Base-by-base conservation (phyloP, 768 basidiomycete species). In the Phylloporus sp. region DNA sequence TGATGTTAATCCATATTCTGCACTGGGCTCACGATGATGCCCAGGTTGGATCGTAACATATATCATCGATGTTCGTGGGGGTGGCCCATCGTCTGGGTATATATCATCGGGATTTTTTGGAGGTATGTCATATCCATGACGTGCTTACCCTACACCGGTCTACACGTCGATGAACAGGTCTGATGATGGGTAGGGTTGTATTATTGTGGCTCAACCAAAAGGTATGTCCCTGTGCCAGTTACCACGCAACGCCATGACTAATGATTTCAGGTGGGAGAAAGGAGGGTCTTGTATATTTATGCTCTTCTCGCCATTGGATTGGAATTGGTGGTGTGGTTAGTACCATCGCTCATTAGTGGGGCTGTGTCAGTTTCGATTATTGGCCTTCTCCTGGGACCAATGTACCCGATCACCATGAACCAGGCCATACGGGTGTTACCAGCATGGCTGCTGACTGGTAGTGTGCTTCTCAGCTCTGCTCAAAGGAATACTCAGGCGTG, bases 21-120 rank as follows among this genome's bases (percentile, higher is more conserved):
- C 20, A 1, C 12, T 20, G 11, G 6, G 41, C 49, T 44, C 20
- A 55, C 10, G 27, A 26, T 28, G 18, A 26, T 5, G 5, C 40
- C 31, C 42, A 82, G 84, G 86, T 4, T 88, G 86, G 86, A 86
- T 85, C 32, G 84, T 85, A 9, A 84, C 86, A 0, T 88, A 76
- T 51, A 65, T 78, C 20, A 73, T 75, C 40, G 53, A 73, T 26
- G 64, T 71, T 4, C 70, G 78, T 29, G 69, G 68, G 2, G 80
- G 77, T 16, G 79, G 79, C 1, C 57, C 76, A 2, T 73, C 72
- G 5, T 74, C 76, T 49, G 77, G 79, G 23, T 68, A 68, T 46
- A 76, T 84, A 51, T 80, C 81, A 2, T 74, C 80, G 3, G 81
- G 81, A 12, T 79, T 79, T 56, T 79, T 76, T 50, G 80, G 78